Conservation (phyloP, 2,329 filamentous ascomycete genomes). For the Calonectria multiphialidica region DNA sequence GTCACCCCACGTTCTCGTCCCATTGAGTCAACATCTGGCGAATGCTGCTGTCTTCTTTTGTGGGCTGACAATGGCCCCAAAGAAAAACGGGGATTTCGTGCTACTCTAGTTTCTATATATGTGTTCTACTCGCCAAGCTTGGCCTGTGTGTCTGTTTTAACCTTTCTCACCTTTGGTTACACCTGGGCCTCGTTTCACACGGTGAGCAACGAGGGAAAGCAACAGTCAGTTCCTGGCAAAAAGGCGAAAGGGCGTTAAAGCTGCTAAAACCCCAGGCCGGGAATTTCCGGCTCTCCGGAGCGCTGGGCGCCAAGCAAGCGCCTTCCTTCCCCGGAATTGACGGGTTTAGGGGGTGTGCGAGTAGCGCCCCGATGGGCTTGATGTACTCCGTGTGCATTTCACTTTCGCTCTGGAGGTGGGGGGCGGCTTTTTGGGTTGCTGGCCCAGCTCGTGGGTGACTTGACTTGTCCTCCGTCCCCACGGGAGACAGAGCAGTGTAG, state of each 20-base stretch:
- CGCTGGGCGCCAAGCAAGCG: constrained; percentile 4
- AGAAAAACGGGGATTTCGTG: not conserved
- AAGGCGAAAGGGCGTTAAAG: not conserved
- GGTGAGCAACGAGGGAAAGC: not conserved
- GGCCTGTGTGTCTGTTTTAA: too few relatives aligned
- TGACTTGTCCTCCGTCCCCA: not conserved
- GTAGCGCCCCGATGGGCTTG: not conserved
- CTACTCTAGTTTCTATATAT: not conserved
- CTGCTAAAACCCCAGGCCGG: constrained; percentile 18
- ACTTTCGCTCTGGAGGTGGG: not conserved
- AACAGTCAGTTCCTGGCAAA: not conserved
- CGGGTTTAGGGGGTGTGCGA: constrained; percentile 19
- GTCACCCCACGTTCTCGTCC: not conserved
- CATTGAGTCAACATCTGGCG: not conserved
- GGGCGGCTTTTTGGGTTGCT: not conserved
- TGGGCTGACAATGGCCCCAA: not conserved
- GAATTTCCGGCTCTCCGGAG: constrained; percentile 30
- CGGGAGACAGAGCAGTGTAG: not conserved
- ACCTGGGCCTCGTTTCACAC: not conserved
- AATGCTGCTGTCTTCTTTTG: not conserved
- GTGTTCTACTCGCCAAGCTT: not conserved
- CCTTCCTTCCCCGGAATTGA: constrained; percentile 20
- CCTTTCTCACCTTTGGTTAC: not conserved
- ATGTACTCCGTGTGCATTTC: not conserved
- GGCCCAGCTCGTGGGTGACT: not conserved